Base-by-base conservation (phyloP, 192 early-diverging fungal species). In the Mycoemilia scoparia region DNA sequence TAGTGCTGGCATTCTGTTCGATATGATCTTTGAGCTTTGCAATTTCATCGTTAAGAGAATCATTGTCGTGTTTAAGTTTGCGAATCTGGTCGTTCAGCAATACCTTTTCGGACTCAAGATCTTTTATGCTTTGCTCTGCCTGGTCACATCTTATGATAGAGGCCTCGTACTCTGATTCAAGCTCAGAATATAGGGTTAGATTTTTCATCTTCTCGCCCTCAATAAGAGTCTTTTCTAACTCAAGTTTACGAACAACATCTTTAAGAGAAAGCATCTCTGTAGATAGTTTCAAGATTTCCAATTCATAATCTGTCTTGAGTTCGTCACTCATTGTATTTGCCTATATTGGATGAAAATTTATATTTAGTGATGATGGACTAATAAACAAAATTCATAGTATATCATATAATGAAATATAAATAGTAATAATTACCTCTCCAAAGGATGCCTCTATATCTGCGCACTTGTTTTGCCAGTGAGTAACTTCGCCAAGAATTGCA, bases 181-280 rank as follows among this genome's bases (percentile, higher is more conserved):
- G 42, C 23, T 28, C 32, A 5, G n/a, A 29, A 27, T 52, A 49
- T 17, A 63, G 35, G 21, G 55, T 54, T 3, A 63, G 39, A 6
- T 56, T 42, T 33, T 33, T 36, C 12, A 49, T 36, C 26, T 56
- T 48, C 0, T 43, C 37, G 22, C 57, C 54, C 29, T 63, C 60
- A 2, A 49, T 47, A 0, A 43, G 34, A 4, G 49, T 36, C 60
- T 52, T 51, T 21, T 63, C 52, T 22, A 63, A 41, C 41, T 63
- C 60, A 30, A 46, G 42, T 14, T 45, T 44, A n/a, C 60, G 41
- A 18, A 63, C 31, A 32, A 56, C 60, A 25, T 63, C 60, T n/a
- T 37, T 44, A 8, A 63, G 34, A 10, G 49, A 49, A 15, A 63
- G 53, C 32, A 49, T 57, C 16, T 63, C 60, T 1, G 60, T 63